Evolutionary conservation across 2,329 filamentous ascomycete species (phyloP), one percentile per base, ranked within the genome.

Genomic region (Aureobasidium sp.): DNA sequence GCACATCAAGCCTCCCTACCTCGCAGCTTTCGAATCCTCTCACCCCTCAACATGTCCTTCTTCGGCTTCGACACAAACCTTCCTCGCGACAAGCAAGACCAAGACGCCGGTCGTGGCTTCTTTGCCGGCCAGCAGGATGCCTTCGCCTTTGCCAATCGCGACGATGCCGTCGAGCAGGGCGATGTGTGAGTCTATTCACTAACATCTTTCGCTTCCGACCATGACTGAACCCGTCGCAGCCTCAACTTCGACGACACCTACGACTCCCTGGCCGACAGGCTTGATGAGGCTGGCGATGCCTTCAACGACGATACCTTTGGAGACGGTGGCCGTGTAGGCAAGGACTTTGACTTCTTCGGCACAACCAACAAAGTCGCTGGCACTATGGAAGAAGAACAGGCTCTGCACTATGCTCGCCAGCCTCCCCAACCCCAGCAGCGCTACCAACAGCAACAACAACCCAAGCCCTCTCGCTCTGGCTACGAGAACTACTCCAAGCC

Each of bases 191-290:
- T 68, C 21, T 29, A 19, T n/a, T 19, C 11, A 39, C 14, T 7
- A 22, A 1, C 19, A 30, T 11, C 21, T 6, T 2, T 44, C 19
- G 38, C 64, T 55, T 49, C 75, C 73, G 6, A 3, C 10, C 21
- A 14, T 27, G n/a, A 47, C 56, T 57, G 56, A 58, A 41, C 47
- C 32, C 21, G 67, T n/a, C 52, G 4, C 61, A 86, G 83, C 53
- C 79, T 87, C 63, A 87, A 97, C 63, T 98, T 97, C 62, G 93
- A 98, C 63, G 90, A 98, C 66, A 97, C 91, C 32, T 97, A 97
- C 67, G 93, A 98, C 70, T 91, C 91, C 16, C 77, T 98, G 35
- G 93, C 90, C 54, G 87, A 95, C 65, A 83, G 87, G 68, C 83
- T 98, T 30, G 85, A 95, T 63, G 91, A 98, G 67, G 85, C 87